Conservation (phyloP, 805 yeast genomes). For the Wickerhamiella hasegawae region DNA sequence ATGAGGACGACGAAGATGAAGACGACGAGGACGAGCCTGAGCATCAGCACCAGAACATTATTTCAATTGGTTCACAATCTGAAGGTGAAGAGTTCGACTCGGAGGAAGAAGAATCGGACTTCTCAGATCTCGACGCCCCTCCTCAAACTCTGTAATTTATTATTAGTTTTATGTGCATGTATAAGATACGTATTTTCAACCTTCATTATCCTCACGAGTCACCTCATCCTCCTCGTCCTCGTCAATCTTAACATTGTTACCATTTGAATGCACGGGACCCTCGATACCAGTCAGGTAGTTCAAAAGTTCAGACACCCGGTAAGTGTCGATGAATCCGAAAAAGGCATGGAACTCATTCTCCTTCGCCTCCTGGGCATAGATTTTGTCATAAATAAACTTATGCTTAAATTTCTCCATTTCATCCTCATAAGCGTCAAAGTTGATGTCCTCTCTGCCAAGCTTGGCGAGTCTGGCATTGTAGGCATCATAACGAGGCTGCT, state of each 20-base stretch:
- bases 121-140: slow-evolving; percentile 7
- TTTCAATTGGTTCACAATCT: not conserved
- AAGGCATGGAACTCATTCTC: slow-evolving; percentile 85
- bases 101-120: slow-evolving; percentile 2
- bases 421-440: slow-evolving; percentile 45
- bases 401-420: slow-evolving; percentile 77
- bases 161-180: not conserved
- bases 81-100: slow-evolving; percentile 4
- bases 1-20: slow-evolving; percentile 19
- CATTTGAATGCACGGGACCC: too few relatives aligned
- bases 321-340: slow-evolving; percentile 78
- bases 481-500: slow-evolving; percentile 80
- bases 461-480: slow-evolving; percentile 56
- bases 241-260: not conserved
- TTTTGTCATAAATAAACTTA: slow-evolving; percentile 80
- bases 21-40: slow-evolving; percentile 6
- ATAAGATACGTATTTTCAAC: slow-evolving; percentile 8
- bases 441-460: slow-evolving; percentile 63
- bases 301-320: slow-evolving; percentile 47
- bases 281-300: slow-evolving; percentile 31
- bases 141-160: slow-evolving; percentile 2
- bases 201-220: slow-evolving; percentile 23
- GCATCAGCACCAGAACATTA: not conserved
- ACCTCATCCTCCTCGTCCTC: slow-evolving; percentile 14
- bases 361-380: slow-evolving; percentile 74